Base-by-base conservation (phyloP, 257 asterid species). In the Solanum chiquidenum region DNA sequence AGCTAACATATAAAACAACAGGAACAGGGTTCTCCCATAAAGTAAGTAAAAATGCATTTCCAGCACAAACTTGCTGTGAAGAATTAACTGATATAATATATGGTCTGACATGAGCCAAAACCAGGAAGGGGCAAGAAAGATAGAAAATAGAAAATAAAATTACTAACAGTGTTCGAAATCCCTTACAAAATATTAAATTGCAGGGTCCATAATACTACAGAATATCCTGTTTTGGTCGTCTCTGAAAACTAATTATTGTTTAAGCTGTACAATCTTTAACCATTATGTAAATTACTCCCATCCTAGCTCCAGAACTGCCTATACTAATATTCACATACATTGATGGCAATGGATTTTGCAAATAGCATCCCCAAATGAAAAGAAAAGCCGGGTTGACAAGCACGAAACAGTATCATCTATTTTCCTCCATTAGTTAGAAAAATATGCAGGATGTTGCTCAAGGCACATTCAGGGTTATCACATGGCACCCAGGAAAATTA, bases 231-330 rank as follows among this genome's bases (percentile, higher is more conserved):
- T 76, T 60, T 33, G 76, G 31, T 52, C 46, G 66, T 84, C 64
- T 75, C 75, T 49, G 5, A 20, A 66, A 71, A 74, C 55, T 88
- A 87, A 62, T 90, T 88, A 87, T 85, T 83, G 64, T 62, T 86
- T 73, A 71, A 86, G 69, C 87, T 86, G 75, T 88, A 90, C 92
- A 90, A 35, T 82, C 84, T n/a, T 90, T 86, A 37, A 35, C 87
- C 84, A 83, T 69, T 29, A 73, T 73, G 86, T 90, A 88, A 86
- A 46, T 84, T 84, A 86, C 89, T 72, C 64, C 85, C 64, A 21
- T 46, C 73, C 42, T 66, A 44, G 83, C 52, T 75, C 84, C 87
- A 66, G 44, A 80, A 88, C 42, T 79, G 86, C 87, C 75, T 40
- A 77, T 74, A 77, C 75, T 46, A 58, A 55, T 72, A 72, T 60